phyloP scores from a whole-genome alignment of 106 monocot species.

The Xerophyta viscosa region DNA sequence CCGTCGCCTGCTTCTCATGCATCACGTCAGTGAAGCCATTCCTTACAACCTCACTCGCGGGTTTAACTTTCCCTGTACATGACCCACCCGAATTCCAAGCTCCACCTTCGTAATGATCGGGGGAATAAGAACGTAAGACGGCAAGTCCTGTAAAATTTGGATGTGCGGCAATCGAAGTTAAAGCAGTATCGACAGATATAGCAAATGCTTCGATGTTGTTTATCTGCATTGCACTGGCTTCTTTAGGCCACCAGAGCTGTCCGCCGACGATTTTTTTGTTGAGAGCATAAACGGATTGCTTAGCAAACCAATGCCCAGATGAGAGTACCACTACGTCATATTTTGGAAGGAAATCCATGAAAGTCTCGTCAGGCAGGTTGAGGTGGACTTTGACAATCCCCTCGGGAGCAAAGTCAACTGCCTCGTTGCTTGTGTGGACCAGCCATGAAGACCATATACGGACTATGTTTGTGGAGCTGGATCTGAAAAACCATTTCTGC shows the following conservation, averaged over 20 bases:
- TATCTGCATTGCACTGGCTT: conserved; percentile 7
- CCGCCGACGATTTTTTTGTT: conserved; percentile 29
- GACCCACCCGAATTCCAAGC: conserved; percentile 46
- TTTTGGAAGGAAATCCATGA: conserved; percentile 36
- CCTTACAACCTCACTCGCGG: conserved; percentile 15
- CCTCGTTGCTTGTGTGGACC: conserved; percentile 19
- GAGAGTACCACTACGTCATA: conserved; percentile 49
- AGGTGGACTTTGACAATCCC: conserved; percentile 33
- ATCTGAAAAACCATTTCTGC: conserved; percentile 21
- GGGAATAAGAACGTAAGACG: conserved; percentile 39
- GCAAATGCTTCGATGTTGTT: conserved; percentile 28
- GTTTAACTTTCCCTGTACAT: conserved; percentile 30
- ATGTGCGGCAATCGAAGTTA: conserved; percentile 22
- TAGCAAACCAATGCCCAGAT: conserved; percentile 64
- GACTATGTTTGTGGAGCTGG: conserved; percentile 30
- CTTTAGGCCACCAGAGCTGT: conserved; percentile 30
- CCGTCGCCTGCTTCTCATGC: conserved; percentile 30
- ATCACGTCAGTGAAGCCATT: conserved; percentile 33
- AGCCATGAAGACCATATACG: conserved; percentile 73
- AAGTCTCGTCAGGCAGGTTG: conserved; percentile 33
- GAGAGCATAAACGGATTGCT: conserved; percentile 30
- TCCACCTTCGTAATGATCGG: conserved; percentile 51
- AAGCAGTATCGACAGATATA: conserved; percentile 32
- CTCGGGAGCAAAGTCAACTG: conserved; percentile 17
- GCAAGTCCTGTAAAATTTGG: conserved; percentile 44